Conservation (phyloP, 1,284 basidiomycete species). For the Trametes hirsuta region DNA sequence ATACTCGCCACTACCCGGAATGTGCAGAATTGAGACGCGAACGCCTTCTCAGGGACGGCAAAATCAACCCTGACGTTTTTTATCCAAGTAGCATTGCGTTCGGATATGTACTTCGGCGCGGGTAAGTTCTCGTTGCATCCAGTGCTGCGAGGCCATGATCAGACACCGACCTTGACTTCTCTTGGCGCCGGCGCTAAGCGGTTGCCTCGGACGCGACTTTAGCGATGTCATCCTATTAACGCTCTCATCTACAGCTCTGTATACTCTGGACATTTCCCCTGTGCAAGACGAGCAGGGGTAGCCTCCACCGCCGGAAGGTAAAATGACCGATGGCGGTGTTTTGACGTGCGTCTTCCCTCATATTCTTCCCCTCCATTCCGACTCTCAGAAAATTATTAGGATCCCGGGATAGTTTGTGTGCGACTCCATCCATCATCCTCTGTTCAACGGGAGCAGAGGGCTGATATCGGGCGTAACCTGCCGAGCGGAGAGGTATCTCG, state of each 20-base stretch:
- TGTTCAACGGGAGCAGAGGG: slow-evolving; percentile 56
- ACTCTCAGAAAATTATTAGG: slow-evolving; percentile 34
- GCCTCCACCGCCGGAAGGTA: background rate
- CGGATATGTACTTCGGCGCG: slow-evolving; percentile 12
- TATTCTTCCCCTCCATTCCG: background rate
- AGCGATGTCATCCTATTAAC: slow-evolving; percentile 11
- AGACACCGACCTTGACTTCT: no score
- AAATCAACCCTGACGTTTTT: background rate
- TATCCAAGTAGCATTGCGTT: slow-evolving; percentile 12
- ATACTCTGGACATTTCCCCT: slow-evolving; percentile 6
- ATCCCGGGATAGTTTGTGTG: slow-evolving; percentile 67
- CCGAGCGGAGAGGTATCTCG: no score
- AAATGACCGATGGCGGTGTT: slow-evolving; percentile 6
- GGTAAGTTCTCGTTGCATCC: background rate
- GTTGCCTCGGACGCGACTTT: slow-evolving; percentile 17
- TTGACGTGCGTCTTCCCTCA: slow-evolving; percentile 5
- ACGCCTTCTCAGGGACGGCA: slow-evolving; percentile 4
- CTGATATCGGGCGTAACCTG: slow-evolving; percentile 38
- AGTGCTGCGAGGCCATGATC: background rate
- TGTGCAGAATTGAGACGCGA: slow-evolving; percentile 8
- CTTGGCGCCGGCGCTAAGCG: background rate
- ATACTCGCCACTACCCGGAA: slow-evolving; percentile 2
- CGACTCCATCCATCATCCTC: slow-evolving; percentile 55
- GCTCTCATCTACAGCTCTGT: slow-evolving; percentile 5
- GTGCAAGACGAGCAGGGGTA: background rate